These are phyloP conservation scores for Skeletonema menzelii DNA, from an alignment of 108 stramenopile species.

Conservation along the genomic window DNA sequence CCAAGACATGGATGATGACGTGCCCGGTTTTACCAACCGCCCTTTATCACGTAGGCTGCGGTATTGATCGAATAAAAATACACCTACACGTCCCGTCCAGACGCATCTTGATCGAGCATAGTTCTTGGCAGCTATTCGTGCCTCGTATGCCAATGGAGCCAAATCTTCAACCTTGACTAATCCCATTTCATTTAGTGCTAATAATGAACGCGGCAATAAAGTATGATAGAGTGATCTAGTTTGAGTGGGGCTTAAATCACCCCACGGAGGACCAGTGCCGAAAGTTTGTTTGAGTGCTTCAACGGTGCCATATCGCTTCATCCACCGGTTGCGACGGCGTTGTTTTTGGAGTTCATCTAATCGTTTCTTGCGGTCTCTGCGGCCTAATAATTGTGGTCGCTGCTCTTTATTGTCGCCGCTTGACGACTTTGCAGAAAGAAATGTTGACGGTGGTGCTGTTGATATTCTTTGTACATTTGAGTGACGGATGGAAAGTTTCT, in stretches of 20 bases:
- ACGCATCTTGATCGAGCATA: conserved; percentile 64
- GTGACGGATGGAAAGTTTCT: neutral
- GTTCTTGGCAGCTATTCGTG: conserved; percentile 58
- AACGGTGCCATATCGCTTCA: conserved; percentile 14
- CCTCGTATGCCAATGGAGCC: conserved; percentile 58
- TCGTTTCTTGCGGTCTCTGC: conserved; percentile 22
- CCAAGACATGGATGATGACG: conserved; percentile 55
- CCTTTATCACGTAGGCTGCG: conserved; percentile 52
- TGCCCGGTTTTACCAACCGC: conserved; percentile 22
- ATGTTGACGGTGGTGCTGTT: neutral
- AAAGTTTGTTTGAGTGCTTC: conserved; percentile 26
- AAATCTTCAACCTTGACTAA: conserved; percentile 40
- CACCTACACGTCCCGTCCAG: conserved; percentile 49
- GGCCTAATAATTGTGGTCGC: neutral
- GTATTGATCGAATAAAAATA: conserved; percentile 58
- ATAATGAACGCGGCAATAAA: conserved; percentile 36
- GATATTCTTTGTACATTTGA: neutral
- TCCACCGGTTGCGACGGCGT: conserved; percentile 29
- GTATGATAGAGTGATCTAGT: conserved; percentile 45
- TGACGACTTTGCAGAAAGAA: neutral
- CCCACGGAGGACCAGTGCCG: conserved; percentile 33
- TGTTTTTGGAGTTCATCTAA: conserved; percentile 10
- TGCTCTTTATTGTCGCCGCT: neutral
- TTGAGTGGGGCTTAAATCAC: conserved; percentile 22
- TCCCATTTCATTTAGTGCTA: conserved; percentile 35